Evolutionary conservation across 1,284 basidiomycete genomes (phyloP), one percentile per base, ranked within the genome.

Genomic region (Heterobasidion occidentale): DNA sequence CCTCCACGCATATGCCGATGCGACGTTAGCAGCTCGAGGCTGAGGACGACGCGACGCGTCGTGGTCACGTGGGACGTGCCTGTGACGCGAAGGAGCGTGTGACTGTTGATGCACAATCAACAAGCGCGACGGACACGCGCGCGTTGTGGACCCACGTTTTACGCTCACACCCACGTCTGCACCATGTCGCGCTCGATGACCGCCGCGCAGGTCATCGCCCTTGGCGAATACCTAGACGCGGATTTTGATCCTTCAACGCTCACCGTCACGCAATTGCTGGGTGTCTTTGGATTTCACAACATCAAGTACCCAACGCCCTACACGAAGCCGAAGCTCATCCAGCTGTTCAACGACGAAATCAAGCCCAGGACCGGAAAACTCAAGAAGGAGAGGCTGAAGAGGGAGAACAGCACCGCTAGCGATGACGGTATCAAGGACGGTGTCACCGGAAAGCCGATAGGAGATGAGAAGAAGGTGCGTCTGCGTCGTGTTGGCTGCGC

Each of bases 311-410:
- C 90, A 7, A 81, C 86, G 3, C 83, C 84, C 1, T 88, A 90
- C 64, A 92, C 90, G 60, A 98, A 98, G 71, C 77, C 86, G 7
- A 93, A 92, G 64, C 82, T 98, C 27, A 80, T 98, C 9, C 76
- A 83, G 45, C 73, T 87, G 4, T 98, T 94, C 71, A 83, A 92
- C 58, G 77, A 85, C 38, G 77, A 92, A 69, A 80, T 98, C 62
- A 83, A 80, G 63, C 74, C 84, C 8, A 80, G 81, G 56, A 75
- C 80, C 6, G 67, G 71, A 17, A 85, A 83, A 62, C 71, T 88
- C 54, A 83, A 81, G 67, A 85, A 81, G 61, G 84, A 91, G 60
- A 75, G 83, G 48, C 60, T 84, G 53, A 81, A 83, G 71, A 78
- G 78, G 64, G 79, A 84, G 67, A 82, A 83, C 60, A 86, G 87